Percentiles rank a stretch among this genome's conserved stretches.
phyloP scores from a whole-genome alignment of 2,329 filamentous ascomycete genomes.

The Dryadomyces sulphureus region DNA sequence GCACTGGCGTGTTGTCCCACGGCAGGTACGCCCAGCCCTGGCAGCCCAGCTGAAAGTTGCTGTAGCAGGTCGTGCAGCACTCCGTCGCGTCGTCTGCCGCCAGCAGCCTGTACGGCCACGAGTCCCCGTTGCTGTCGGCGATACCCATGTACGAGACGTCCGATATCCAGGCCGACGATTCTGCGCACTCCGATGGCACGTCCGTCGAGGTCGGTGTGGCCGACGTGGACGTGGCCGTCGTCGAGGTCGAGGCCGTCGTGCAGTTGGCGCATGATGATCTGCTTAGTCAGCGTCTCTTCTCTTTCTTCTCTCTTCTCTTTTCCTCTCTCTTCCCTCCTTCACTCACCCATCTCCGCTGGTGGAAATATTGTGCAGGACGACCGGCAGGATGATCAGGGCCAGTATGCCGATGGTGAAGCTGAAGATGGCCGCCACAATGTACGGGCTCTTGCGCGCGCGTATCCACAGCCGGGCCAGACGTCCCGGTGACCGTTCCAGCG shows the following conservation, averaged over 20 bases:
- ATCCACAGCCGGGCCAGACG: not conserved
- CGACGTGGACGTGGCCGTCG: not conserved
- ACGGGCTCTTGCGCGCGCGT: slow-evolving; percentile 4
- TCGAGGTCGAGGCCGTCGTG: too few relatives aligned
- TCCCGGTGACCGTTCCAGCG: not conserved
- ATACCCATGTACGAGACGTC: slow-evolving; percentile 9
- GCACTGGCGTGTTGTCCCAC: slow-evolving; percentile 7
- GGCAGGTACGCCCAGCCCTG: slow-evolving; percentile 9
- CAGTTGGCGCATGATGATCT: too few relatives aligned
- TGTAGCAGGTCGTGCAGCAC: slow-evolving; percentile 7
- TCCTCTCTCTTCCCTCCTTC: too few relatives aligned
- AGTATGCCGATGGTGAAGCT: slow-evolving; percentile 3
- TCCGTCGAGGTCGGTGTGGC: not conserved
- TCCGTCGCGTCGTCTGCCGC: not conserved
- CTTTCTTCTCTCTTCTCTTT: too few relatives aligned
- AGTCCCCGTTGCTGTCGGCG: not conserved
- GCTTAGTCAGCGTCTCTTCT: too few relatives aligned
- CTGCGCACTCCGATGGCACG: too few relatives aligned
- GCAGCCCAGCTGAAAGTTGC: slow-evolving; percentile 4
- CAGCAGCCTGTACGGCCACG: slow-evolving; percentile 7
- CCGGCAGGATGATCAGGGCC: slow-evolving; percentile 5
- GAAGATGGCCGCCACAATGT: slow-evolving; percentile 2
- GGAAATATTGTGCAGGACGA: slow-evolving; percentile 5
- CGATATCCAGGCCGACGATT: not conserved
- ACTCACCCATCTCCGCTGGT: not conserved